Evolutionary conservation across 2,329 filamentous ascomycete species (phyloP), one percentile per base, ranked within the genome.

Genomic region (Fusarium redolens): DNA sequence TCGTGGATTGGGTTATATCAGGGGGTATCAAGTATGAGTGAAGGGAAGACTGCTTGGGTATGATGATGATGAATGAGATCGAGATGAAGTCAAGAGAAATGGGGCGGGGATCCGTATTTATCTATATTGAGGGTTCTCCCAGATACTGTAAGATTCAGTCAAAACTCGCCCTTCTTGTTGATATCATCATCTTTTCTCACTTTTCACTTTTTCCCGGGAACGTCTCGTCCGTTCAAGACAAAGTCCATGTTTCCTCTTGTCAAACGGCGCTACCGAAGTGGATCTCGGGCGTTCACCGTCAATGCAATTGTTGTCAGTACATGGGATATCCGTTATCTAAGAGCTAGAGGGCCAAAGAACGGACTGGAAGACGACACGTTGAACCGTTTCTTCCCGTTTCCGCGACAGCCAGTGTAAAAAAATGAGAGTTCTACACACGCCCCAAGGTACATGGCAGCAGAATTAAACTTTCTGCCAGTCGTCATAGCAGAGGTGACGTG

Each of bases 261-360:
- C 43, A 45, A 67, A 73, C 70, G 69, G 66, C 66, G 69, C 70
- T 73, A 73, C 66, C 66, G 54, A 73, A 61, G 70, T 73, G 70
- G 69, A 66, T 44, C 58, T 73, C 66, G 71, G 70, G 20, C 66
- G 68, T 66, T 73, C 43, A 71, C 66, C 71, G 71, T 73, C 70
- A 73, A 69, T 69, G 66, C 60, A 40, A n/a, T 17, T 54, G 50
- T 54, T 40, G 50, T 28, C 50, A 40, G 33, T 54, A 51, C 48
- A 57, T 35, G 61, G 51, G 6, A 40, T 44, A 61, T 69, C 52
- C 63, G 69, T 70, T 73, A 73, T 72, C 66, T 56, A 35, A 48
- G 48, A 44, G 43, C 47, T 54, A 41, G 31, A 61, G n/a, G 50
- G 25, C 58, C 58, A 70, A 57, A 60, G 38, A 68, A 56, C 31